phyloP scores from a whole-genome alignment of 1,139 yeast species.

The Zygoascus meyerae region DNA sequence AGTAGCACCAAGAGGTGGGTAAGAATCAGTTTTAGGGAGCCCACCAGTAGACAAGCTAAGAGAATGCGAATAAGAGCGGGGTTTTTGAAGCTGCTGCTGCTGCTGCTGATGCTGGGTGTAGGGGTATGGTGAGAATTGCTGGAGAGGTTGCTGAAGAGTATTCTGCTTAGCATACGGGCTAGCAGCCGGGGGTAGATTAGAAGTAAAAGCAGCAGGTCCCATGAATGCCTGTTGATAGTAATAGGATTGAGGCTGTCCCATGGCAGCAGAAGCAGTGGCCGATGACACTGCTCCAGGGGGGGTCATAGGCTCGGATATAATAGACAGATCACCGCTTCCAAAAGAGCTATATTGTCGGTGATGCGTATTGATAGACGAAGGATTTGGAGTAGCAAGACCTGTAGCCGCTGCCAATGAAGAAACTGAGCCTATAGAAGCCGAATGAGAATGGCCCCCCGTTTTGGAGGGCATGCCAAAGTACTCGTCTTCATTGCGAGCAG shows the following conservation, averaged over 20 bases:
- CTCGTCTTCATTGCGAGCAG: constrained; percentile 5
- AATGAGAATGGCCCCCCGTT: neutral
- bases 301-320: constrained; percentile 8
- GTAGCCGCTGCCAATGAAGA: neutral
- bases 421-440: constrained; percentile 2
- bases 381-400: neutral
- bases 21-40: neutral
- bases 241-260: no score
- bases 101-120: neutral
- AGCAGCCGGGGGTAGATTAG: neutral
- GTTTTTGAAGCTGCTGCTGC: neutral
- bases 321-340: constrained; percentile 9
- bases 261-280: neutral
- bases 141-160: neutral
- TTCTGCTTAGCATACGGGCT: neutral
- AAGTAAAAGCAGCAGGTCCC: neutral
- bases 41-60: constrained; percentile 9
- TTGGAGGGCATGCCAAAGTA: constrained; percentile 7
- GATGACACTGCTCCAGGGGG: constrained; percentile 5
- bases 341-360: constrained; percentile 9
- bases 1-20: neutral
- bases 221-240: constrained; percentile 2
- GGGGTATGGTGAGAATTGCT: neutral
- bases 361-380: constrained; percentile 4
- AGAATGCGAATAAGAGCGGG: constrained; percentile 7